Evolutionary conservation across 1,139 yeast genomes (phyloP), one percentile per base, ranked within the genome.

Genomic region (Hyphopichia fennica): DNA sequence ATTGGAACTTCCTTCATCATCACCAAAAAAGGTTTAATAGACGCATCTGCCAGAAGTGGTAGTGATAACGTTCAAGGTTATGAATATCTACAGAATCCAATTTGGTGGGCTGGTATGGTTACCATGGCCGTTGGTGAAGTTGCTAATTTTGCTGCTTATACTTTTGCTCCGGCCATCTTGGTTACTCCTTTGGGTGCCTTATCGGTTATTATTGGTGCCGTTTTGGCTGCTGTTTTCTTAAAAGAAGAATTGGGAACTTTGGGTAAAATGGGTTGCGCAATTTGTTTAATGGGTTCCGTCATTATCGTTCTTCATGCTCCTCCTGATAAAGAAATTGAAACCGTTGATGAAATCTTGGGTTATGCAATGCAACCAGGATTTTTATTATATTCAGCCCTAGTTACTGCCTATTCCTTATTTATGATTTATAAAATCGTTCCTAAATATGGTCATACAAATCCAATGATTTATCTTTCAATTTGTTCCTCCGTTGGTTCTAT

Each of bases 211-310:
- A 89, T 89, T 47, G 97, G 93, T 14, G 96, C 97, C 2, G 89
- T 89, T 10, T 70, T 89, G 50, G 97, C 97, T 0, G 86, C 96
- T 2, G 63, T 89, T 4, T 87, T 89, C 58, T 70, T 89, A 49
- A 85, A 87, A 57, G 97, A 89, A 62, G 95, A 87, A 58, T 76
- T 89, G 49, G 96, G 96, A 1, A 79, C 87, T 4, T 70, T 89
- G 56, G 97, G 97, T n/a, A 87, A 85, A 62, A 79, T 90, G 82
- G 97, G 97, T 1, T 90, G 96, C 68, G 95, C 96, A 30, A 86
- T 88, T 42, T 89, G 97, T 62, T 67, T 89, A 41, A 75, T 89
- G 63, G 97, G 97, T 1, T 84, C 95, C 2, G 89, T 89, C n/a
- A 86, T 89, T 43, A 90, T 89, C 47, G 90, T 89, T 22, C 70